phyloP scores from a whole-genome alignment of 2,329 filamentous ascomycete genomes.

The Fusarium zealandicum region DNA sequence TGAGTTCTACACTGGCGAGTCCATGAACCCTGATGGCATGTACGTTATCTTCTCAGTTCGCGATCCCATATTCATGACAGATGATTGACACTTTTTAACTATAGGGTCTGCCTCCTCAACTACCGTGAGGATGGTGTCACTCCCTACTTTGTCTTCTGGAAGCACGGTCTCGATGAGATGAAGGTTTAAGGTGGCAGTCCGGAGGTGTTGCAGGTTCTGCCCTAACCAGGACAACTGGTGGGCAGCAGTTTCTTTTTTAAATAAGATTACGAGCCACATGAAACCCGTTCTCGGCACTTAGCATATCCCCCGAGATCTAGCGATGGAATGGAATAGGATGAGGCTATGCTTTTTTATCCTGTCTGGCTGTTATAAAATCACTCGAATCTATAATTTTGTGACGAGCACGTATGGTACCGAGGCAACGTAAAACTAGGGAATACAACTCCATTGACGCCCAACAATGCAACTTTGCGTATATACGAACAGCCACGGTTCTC shows the following conservation, averaged over 20 bases:
- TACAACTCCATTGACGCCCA: constrained; percentile 25
- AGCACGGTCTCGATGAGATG: constrained; percentile 86
- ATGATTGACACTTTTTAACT: constrained; percentile 14
- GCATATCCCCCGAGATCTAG: constrained; percentile 32
- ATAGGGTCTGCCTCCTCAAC: constrained; percentile 88
- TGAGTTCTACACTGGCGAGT: constrained; percentile 92
- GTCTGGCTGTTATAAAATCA: constrained; percentile 8
- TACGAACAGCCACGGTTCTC: constrained; percentile 3
- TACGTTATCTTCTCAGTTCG: constrained; percentile 56
- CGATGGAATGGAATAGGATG: constrained; percentile 37
- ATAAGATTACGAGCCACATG: constrained; percentile 37
- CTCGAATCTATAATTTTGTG: constrained; percentile 1
- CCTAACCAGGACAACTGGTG: constrained; percentile 26
- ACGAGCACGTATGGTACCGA: not conserved
- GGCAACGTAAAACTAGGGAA: not conserved
- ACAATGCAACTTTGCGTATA: constrained; percentile 16
- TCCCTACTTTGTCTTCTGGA: constrained; percentile 90
- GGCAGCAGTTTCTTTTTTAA: constrained; percentile 25
- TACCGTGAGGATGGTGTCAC: constrained; percentile 97
- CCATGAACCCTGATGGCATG: constrained; percentile 94
- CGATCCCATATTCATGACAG: not conserved
- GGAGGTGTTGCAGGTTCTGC: constrained; percentile 28
- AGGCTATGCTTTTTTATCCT: constrained; percentile 27
- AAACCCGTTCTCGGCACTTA: constrained; percentile 34
- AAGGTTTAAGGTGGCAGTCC: constrained; percentile 76